Conservation (phyloP, 1,284 basidiomycete species). For the Exsudoporus floridanus region DNA sequence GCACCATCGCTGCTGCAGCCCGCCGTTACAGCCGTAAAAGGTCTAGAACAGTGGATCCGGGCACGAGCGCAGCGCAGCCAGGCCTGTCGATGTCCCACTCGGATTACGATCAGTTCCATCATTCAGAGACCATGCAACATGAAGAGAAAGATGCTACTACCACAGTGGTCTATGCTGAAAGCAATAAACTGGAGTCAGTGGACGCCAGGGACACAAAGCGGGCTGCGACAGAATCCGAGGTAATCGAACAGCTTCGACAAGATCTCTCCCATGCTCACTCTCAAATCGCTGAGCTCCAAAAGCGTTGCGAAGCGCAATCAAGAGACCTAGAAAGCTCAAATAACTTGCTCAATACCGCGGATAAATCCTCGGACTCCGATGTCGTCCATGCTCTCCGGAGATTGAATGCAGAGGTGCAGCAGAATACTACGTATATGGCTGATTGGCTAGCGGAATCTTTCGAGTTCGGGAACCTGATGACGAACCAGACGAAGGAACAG, state of each 20-base stretch:
- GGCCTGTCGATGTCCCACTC: not conserved
- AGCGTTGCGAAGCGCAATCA: slow-evolving; percentile 7
- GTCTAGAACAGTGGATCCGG: too few species aligned
- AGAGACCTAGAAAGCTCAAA: slow-evolving; percentile 11
- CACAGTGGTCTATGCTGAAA: not conserved
- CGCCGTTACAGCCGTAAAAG: not conserved
- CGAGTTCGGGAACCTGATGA: not conserved
- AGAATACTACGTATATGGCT: slow-evolving; percentile 7
- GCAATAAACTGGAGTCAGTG: not conserved
- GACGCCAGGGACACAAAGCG: not conserved
- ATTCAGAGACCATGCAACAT: not conserved
- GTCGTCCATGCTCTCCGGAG: slow-evolving; percentile 1
- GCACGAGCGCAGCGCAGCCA: not conserved
- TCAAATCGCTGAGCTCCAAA: slow-evolving; percentile 6
- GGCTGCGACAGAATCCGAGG: not conserved
- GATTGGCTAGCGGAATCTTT: slow-evolving; percentile 3
- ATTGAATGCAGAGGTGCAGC: slow-evolving; percentile 15
- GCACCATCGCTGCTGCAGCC: too few species aligned
- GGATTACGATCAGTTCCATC: not conserved
- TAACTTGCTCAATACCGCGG: slow-evolving; percentile 5
- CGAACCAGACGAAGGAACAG: not conserved
- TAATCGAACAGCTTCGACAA: slow-evolving; percentile 6
- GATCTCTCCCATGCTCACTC: slow-evolving; percentile 4
- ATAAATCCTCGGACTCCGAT: slow-evolving; percentile 17
- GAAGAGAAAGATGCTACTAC: not conserved